Percentiles rank a stretch among this genome's conserved stretches.
These are phyloP conservation scores for Simmondsia chinensis DNA, from an alignment of 148 eudicot species.

Conservation along the genomic window DNA sequence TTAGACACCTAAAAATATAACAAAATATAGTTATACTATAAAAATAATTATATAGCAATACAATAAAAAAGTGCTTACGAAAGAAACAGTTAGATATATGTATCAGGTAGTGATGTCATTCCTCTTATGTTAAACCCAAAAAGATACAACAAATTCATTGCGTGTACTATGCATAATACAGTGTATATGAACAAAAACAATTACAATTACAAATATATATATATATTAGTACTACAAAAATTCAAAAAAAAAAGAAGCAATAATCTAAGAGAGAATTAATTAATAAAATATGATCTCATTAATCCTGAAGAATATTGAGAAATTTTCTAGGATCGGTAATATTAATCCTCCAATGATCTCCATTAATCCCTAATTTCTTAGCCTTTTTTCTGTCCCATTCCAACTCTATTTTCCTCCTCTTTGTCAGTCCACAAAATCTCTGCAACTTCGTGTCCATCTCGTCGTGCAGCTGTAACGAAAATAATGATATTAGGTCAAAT, in stretches of 20 bases:
- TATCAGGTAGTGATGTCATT: no score
- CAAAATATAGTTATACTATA: no score
- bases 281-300: no score
- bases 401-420: conserved; percentile 50
- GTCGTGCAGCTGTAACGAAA: conserved; percentile 69
- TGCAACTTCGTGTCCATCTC: conserved; percentile 53
- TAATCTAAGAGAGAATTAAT: no score
- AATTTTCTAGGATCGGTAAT: conserved; percentile 62
- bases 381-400: conserved; percentile 58
- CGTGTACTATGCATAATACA: no score
- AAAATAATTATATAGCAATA: no score
- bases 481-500: no score
- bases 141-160: no score
- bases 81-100: no score
- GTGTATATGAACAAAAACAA: not conserved
- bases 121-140: no score
- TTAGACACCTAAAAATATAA: no score
- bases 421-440: conserved; percentile 45
- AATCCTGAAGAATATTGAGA: not conserved
- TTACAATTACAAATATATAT: not conserved
- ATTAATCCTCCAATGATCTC: conserved; percentile 63
- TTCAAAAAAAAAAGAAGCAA: not conserved
- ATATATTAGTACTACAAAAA: not conserved
- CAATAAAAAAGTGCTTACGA: no score
- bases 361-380: conserved; percentile 27